These are phyloP conservation scores for Centella asiatica DNA, from an alignment of 129 eudicot genomes.

Conservation along the genomic window DNA sequence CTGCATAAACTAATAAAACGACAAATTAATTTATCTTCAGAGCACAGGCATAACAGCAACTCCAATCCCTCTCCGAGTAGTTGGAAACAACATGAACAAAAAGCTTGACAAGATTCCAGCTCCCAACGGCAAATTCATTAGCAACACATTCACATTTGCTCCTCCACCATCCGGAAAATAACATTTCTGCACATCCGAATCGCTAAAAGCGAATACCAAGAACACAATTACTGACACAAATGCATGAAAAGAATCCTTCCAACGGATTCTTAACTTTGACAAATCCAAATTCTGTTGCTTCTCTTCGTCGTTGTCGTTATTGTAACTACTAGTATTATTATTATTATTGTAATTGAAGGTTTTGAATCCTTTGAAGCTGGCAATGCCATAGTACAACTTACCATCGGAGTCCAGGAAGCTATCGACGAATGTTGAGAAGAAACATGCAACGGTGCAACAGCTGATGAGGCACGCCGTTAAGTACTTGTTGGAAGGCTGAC, in stretches of 20 bases:
- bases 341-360: constrained; percentile 24
- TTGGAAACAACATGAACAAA: constrained; percentile 36
- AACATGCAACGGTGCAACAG: constrained; percentile 20
- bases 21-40: not conserved
- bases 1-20: too few species aligned
- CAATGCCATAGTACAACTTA: constrained; percentile 31
- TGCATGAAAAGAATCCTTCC: constrained; percentile 28
- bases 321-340: too few species aligned
- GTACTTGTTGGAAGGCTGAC: constrained; percentile 21
- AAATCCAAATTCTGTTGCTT: not conserved
- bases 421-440: constrained; percentile 41
- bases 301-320: not conserved
- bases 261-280: constrained; percentile 8
- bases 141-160: constrained; percentile 15
- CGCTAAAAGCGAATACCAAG: constrained; percentile 29
- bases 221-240: constrained; percentile 25
- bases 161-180: constrained; percentile 12
- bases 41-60: constrained; percentile 22
- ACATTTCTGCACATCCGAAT: constrained; percentile 24
- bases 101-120: constrained; percentile 34
- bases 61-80: constrained; percentile 40
- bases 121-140: constrained; percentile 33
- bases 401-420: constrained; percentile 29
- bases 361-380: constrained; percentile 29
- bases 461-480: constrained; percentile 20